phyloP scores from a whole-genome alignment of 768 basidiomycete species.

The Leucocoprinus sp. region DNA sequence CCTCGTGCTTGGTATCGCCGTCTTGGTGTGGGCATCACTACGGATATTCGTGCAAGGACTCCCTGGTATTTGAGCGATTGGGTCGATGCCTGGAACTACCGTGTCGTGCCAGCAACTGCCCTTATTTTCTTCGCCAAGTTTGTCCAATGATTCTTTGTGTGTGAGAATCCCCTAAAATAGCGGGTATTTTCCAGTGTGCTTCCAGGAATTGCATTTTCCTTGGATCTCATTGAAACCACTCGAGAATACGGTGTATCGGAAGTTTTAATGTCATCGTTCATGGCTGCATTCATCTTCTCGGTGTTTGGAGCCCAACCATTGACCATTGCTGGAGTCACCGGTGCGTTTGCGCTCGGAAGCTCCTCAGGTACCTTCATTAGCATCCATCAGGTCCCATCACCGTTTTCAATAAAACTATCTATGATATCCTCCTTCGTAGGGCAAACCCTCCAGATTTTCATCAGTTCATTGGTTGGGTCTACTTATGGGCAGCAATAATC shows the following conservation, averaged over 20 bases:
- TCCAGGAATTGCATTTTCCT: conserved; percentile 85
- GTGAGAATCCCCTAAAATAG: background rate
- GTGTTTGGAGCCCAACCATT: conserved; percentile 86
- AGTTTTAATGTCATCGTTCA: conserved; percentile 74
- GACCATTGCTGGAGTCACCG: conserved; percentile 87
- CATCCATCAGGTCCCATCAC: conserved; percentile 70
- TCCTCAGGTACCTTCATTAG: conserved; percentile 1
- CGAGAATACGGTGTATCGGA: conserved; percentile 86
- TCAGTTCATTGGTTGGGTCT: conserved; percentile 88
- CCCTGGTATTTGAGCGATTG: conserved; percentile 86
- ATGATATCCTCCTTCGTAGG: conserved; percentile 54
- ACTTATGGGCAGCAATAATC: conserved; percentile 81
- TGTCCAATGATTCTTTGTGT: conserved; percentile 15
- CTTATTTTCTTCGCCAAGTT: conserved; percentile 84
- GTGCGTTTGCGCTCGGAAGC: conserved; percentile 23
- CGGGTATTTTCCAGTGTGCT: conserved; percentile 45
- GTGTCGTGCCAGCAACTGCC: conserved; percentile 80
- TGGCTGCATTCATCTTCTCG: conserved; percentile 85
- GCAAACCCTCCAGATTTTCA: conserved; percentile 65
- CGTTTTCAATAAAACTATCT: conserved; percentile 88
- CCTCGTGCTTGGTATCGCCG: conserved; percentile 21
- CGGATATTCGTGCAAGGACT: conserved; percentile 60
- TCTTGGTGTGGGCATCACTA: conserved; percentile 53
- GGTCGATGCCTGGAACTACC: conserved; percentile 88
- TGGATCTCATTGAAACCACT: conserved; percentile 89